Conservation (phyloP, 257 asterid genomes). For the Datura wrightii region DNA sequence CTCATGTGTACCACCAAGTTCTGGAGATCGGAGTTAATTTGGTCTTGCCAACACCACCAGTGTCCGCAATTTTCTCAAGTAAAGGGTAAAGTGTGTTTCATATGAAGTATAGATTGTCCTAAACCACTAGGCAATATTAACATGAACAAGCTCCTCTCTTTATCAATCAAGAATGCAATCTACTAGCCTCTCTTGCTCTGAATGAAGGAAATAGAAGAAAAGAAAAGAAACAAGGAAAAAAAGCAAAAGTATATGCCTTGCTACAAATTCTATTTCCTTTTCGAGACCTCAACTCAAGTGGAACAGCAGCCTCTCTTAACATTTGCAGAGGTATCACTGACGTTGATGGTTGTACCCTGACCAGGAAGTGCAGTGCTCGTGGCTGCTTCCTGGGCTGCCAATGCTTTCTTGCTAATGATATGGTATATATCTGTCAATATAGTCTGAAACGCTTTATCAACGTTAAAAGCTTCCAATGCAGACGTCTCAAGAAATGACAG, state of each 20-base stretch:
- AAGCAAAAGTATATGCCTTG: conserved; percentile 41
- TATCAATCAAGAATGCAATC: conserved; percentile 43
- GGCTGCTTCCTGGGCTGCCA: conserved; percentile 83
- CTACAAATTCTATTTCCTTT: conserved; percentile 33
- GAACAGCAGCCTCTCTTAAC: conserved; percentile 74
- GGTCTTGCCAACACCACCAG: conserved; percentile 12
- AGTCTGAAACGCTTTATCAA: conserved; percentile 78
- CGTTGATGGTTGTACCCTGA: conserved; percentile 74
- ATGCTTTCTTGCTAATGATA: conserved; percentile 80
- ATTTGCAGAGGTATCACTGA: conserved; percentile 55
- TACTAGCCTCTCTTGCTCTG: conserved; percentile 43
- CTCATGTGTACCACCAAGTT: conserved; percentile 4
- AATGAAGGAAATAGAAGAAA: background rate
- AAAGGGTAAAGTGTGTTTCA: conserved; percentile 15
- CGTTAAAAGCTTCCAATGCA: conserved; percentile 68
- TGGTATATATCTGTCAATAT: conserved; percentile 70
- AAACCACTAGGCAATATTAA: conserved; percentile 29
- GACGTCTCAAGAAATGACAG: conserved; percentile 84
- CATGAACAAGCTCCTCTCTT: conserved; percentile 38
- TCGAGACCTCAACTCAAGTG: conserved; percentile 45
- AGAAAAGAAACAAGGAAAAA: conserved; percentile 28
- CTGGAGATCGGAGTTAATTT: conserved; percentile 22
- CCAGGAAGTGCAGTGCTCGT: conserved; percentile 58
- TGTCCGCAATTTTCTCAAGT: background rate
- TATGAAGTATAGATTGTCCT: conserved; percentile 25